Evolutionary conservation across 345 rosid genomes (phyloP), one percentile per base, ranked within the genome.

Genomic region (Aegle marmelos): DNA sequence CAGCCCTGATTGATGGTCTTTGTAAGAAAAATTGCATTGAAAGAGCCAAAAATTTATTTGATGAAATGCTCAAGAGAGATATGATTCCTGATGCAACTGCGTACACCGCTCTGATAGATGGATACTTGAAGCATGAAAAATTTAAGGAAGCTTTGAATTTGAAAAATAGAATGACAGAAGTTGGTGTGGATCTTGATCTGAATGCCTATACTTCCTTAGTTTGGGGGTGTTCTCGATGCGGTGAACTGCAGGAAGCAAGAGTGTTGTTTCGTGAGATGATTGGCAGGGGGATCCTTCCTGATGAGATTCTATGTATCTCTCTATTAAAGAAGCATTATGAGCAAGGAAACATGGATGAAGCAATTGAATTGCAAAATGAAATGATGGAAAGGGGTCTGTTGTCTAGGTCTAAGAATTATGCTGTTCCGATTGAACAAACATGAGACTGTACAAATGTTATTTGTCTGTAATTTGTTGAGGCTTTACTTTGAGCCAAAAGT

Each of bases 1-100:
- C 94, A 57, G 88, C 91, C 28, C 68, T 92, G 80, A 84, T 92
- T 79, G 97, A 92, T 69, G 94, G 92, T 73, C 90, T 92, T 34
- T 89, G 92, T 86, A 92, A 90, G 85, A 86, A 80, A 66, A 87
- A 86, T 81, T 82, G 80, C 77, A 72, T 88, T 16, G 89, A 85
- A 78, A 90, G 79, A 9, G 94, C 89, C 9, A 88, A 86, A 79
- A 73, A 79, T 63, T 79, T 87, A 62, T 90, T 87, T 56, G 77
- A 81, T 57, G 84, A 89, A 81, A 90, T 90, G 90, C 82, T 72
- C 57, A 80, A 76, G 34, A 84, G 82, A 71, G 79, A 82, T 67
- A 64, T 88, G 77, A 41, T 80, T 85, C 91, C 90, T 19, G 94
- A 92, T 83, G 86, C 65, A 81, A 71, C 68, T 31, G 91, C 86